Conservation (phyloP, 345 rosid genomes). For the Syzygium grande region DNA sequence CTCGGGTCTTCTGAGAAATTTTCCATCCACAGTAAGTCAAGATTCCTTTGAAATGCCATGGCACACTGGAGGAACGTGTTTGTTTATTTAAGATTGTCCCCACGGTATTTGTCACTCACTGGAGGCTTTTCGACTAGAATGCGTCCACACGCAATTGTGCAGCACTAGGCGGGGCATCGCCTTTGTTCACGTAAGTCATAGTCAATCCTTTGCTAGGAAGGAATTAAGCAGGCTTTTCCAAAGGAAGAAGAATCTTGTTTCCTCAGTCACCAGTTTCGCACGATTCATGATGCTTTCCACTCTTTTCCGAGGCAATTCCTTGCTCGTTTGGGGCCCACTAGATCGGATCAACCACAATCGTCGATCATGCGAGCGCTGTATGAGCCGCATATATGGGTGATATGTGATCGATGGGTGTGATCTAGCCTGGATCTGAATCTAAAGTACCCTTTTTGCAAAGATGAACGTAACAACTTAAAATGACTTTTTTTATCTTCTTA, state of each 20-base stretch:
- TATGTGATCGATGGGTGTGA: background rate
- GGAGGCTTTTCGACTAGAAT: background rate
- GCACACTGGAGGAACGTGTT: background rate
- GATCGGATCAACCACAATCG: too few relatives aligned
- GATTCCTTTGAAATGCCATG: background rate
- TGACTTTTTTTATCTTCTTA: background rate
- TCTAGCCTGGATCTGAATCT: background rate
- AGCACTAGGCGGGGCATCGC: background rate
- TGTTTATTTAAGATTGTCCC: background rate
- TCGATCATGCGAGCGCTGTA: background rate
- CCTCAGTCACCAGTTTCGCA: background rate
- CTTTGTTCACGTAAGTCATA: background rate
- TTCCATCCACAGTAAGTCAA: background rate
- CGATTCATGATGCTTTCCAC: background rate
- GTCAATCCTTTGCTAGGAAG: background rate
- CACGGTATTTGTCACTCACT: fast-evolving
- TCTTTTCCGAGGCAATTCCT: background rate
- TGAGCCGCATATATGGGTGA: background rate
- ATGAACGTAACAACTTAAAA: background rate
- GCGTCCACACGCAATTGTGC: background rate
- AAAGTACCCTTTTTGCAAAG: background rate
- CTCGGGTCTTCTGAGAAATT: background rate
- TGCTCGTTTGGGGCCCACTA: too few relatives aligned
- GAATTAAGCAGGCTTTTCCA: background rate
- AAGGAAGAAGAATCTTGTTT: background rate